Evolutionary conservation across 805 yeast species (phyloP).

Genomic region (Vanderwaltozyma yarrowii): DNA sequence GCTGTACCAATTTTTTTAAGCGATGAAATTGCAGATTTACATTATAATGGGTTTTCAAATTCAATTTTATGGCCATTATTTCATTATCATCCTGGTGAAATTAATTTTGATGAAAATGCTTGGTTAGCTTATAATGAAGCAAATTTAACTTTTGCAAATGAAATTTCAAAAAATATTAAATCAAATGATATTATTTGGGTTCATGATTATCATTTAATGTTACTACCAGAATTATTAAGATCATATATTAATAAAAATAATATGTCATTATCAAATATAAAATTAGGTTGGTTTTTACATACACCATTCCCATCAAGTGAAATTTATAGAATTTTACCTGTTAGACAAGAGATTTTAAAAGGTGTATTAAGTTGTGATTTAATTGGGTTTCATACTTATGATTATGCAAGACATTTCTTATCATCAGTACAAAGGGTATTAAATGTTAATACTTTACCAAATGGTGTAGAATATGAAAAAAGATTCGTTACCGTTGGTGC

Average conservation of each 20-base stretch:
- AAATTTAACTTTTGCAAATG: conserved; percentile 68
- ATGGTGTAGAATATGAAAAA: conserved; percentile 73
- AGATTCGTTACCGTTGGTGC: conserved; percentile 84
- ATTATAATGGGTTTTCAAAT: conserved; percentile 92
- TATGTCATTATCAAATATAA: conserved; percentile 42
- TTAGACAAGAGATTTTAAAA: conserved; percentile 77
- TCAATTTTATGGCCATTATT: conserved; percentile 96
- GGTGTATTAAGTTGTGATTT: conserved; percentile 93
- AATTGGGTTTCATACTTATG: conserved; percentile 98
- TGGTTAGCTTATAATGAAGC: conserved; percentile 98
- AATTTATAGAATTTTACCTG: conserved; percentile 91
- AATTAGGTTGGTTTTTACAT: conserved; percentile 88
- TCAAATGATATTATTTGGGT: conserved; percentile 94
- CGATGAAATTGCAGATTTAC: conserved; percentile 89
- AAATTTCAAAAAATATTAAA: conserved; percentile 54
- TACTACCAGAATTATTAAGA: conserved; percentile 81
- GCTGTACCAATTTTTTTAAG: conserved; percentile 83
- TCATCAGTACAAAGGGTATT: conserved; percentile 81
- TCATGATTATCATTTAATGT: conserved; percentile 95
- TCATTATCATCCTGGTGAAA: conserved; percentile 98
- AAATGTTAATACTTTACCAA: conserved; percentile 76
- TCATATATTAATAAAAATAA: conserved; percentile 36
- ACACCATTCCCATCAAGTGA: conserved; percentile 98
- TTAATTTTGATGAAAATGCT: conserved; percentile 93
- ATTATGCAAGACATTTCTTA: conserved; percentile 91